Percentiles rank a stretch among this genome's conserved stretches.
These are phyloP conservation scores for Leptodermis oblonga DNA, from an alignment of 257 asterid species.

Conservation along the genomic window DNA sequence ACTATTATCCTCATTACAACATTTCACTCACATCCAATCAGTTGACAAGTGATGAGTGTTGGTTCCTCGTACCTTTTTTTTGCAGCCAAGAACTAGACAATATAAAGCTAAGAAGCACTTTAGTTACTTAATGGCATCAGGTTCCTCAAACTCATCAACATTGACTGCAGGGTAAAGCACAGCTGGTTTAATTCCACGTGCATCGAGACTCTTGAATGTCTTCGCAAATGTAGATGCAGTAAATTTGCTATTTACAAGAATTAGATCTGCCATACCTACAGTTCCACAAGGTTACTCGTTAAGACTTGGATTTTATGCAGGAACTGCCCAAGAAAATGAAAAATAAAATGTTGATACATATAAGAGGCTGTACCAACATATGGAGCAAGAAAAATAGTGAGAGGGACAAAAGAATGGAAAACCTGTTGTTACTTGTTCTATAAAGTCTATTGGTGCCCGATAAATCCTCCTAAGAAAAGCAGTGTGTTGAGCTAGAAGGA, in stretches of 20 bases:
- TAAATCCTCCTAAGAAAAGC: slow-evolving; percentile 70
- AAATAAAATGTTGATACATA: neutral
- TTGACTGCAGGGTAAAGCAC: slow-evolving; percentile 96
- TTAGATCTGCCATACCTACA: slow-evolving; percentile 90
- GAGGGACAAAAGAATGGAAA: neutral
- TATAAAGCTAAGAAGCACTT: slow-evolving; percentile 28
- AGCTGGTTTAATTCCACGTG: slow-evolving; percentile 72
- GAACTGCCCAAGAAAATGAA: neutral
- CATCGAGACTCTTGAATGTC: slow-evolving; percentile 70
- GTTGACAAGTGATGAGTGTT: slow-evolving; percentile 12
- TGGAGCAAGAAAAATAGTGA: neutral
- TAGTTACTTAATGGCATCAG: slow-evolving; percentile 56
- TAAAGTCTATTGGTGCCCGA: slow-evolving; percentile 69
- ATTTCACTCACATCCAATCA: neutral
- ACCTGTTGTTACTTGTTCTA: slow-evolving; percentile 95
- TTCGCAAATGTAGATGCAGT: slow-evolving; percentile 89
- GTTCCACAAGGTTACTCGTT: slow-evolving; percentile 8
- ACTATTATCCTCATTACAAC: neutral
- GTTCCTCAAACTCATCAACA: slow-evolving; percentile 68
- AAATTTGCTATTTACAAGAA: slow-evolving; percentile 90
- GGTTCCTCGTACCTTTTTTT: slow-evolving; percentile 56
- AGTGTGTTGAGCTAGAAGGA: slow-evolving; percentile 77
- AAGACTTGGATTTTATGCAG: slow-evolving; percentile 1
- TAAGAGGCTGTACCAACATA: neutral
- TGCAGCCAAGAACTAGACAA: slow-evolving; percentile 38